Conservation (phyloP, 176 grass and related monocot genomes). For the Oryza brachyantha region DNA sequence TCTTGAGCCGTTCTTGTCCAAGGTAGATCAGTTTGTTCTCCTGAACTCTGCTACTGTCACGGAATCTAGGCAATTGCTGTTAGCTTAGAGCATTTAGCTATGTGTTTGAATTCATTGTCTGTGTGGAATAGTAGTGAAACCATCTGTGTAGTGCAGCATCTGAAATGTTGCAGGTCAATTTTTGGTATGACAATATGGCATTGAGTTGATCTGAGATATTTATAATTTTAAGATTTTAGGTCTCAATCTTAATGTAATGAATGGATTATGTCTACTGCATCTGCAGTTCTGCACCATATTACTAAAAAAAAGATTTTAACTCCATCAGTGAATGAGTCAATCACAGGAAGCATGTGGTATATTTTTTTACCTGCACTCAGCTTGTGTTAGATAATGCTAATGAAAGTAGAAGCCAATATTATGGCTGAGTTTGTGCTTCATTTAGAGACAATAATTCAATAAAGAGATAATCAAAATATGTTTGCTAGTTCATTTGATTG, state of each 20-base stretch:
- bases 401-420: background rate
- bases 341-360: background rate
- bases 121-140: background rate
- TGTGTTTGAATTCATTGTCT: background rate
- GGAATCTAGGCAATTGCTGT: background rate
- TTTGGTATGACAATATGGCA: background rate
- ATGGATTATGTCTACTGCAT: background rate
- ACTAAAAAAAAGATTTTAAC: too few relatives aligned
- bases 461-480: background rate
- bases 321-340: background rate
- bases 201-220: background rate
- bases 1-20: constrained; percentile 90
- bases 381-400: background rate
- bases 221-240: background rate
- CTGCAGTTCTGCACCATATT: background rate
- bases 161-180: constrained; percentile 4
- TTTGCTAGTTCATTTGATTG: background rate
- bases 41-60: background rate
- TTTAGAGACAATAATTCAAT: background rate
- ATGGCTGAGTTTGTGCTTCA: background rate
- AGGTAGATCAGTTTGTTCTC: constrained; percentile 41
- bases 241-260: background rate
- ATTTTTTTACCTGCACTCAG: background rate
- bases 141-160: background rate
- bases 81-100: background rate